These are phyloP conservation scores for Pisolithus tinctorius DNA, from an alignment of 768 basidiomycete species.

Conservation along the genomic window DNA sequence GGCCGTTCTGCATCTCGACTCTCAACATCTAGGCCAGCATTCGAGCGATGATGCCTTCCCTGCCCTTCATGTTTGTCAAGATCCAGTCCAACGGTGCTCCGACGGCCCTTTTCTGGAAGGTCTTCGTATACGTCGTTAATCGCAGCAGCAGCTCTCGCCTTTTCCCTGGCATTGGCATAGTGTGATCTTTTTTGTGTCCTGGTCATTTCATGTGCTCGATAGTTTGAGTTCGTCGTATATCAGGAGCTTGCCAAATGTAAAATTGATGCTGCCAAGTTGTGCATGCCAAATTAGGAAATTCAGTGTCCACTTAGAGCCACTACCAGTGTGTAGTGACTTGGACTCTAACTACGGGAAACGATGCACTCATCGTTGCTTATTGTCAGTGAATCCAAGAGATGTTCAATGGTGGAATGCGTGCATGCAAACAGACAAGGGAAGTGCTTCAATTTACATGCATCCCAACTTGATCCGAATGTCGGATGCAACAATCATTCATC, in stretches of 20 bases:
- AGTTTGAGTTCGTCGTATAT: background rate
- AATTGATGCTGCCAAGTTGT: too few relatives aligned
- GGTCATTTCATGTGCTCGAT: background rate
- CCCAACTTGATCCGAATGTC: too few relatives aligned
- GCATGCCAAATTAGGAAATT: background rate
- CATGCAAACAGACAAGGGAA: too few relatives aligned
- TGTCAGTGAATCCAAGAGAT: too few relatives aligned
- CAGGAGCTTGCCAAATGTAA: background rate
- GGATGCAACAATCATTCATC: too few relatives aligned
- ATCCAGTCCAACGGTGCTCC: constrained; percentile 46
- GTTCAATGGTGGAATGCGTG: too few relatives aligned
- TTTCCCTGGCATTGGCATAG: constrained; percentile 5
- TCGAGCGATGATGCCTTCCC: constrained; percentile 24
- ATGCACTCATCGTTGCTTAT: too few relatives aligned
- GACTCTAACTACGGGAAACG: too few relatives aligned
- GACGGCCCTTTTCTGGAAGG: constrained; percentile 38
- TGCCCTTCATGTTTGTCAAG: constrained; percentile 51
- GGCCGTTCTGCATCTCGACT: constrained; percentile 29
- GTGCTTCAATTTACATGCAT: too few relatives aligned
- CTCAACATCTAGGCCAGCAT: constrained; percentile 34
- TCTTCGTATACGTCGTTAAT: constrained; percentile 62
- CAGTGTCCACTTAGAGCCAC: too few relatives aligned
- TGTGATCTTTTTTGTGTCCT: background rate
- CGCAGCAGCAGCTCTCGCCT: constrained; percentile 15
- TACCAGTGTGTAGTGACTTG: too few relatives aligned